Evolutionary conservation across 139 green algal genomes (phyloP).

Genomic region (Nannochloris sp.): DNA sequence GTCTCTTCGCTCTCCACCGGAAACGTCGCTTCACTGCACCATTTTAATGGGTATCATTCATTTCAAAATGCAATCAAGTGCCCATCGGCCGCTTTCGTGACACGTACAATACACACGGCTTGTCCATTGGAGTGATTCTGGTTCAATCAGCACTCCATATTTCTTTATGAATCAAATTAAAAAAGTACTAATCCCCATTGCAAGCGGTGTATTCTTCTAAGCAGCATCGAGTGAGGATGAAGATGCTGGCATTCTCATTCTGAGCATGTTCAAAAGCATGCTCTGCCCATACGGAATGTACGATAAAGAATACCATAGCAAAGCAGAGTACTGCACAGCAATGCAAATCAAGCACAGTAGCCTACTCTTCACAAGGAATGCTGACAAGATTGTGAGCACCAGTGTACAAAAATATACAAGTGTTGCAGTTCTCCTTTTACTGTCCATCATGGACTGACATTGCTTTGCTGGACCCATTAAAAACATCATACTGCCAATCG

Average conservation of each 20-base stretch:
- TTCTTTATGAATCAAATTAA: too few relatives aligned
- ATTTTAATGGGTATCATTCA: neutral
- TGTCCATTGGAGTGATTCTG: too few relatives aligned
- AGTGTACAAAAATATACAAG: conserved; percentile 48
- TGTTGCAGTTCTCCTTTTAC: conserved; percentile 36
- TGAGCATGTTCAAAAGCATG: conserved; percentile 12
- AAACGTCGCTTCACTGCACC: neutral
- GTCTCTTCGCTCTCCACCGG: conserved; percentile 4
- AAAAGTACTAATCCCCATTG: too few relatives aligned
- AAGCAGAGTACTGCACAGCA: conserved; percentile 21
- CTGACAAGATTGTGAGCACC: conserved; percentile 28
- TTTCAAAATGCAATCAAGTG: too few relatives aligned
- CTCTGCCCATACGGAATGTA: conserved; percentile 37
- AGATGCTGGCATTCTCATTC: neutral
- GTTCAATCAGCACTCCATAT: too few relatives aligned
- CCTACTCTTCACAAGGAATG: conserved; percentile 24
- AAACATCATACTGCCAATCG: conserved; percentile 35
- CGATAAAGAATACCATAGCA: conserved; percentile 29
- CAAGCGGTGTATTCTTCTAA: neutral
- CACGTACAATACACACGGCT: too few relatives aligned
- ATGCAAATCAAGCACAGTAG: conserved; percentile 31
- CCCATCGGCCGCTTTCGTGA: too few relatives aligned
- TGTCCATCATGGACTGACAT: conserved; percentile 60
- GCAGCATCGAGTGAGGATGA: neutral
- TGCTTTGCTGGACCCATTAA: conserved; percentile 50